A percentile compares a stretch with the other conserved stretches of the same genome.
Evolutionary conservation across 2,329 filamentous ascomycete genomes (phyloP).

Genomic region (Xylariaceae sp.): DNA sequence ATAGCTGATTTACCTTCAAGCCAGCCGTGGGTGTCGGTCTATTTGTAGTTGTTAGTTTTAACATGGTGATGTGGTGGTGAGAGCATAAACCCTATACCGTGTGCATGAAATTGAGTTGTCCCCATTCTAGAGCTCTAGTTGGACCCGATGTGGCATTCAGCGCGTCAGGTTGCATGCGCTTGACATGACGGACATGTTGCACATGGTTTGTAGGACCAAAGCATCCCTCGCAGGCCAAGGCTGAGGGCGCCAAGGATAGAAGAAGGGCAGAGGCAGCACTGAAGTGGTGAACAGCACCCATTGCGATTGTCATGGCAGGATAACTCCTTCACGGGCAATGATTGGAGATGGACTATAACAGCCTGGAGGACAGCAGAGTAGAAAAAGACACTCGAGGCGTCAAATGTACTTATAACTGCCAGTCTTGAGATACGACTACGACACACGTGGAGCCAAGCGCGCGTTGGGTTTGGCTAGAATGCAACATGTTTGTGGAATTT

Average conservation of each 20-base stretch:
- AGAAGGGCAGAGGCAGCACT: constrained; percentile 6
- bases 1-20: too few species aligned
- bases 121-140: constrained; percentile 54
- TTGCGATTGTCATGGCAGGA: neutral
- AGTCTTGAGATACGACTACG: too few species aligned
- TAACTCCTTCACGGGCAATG: too few species aligned
- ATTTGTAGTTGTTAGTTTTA: neutral
- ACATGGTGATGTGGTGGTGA: neutral
- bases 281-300: constrained; percentile 9
- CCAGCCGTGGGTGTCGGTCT: constrained; percentile 52
- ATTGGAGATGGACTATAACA: too few species aligned
- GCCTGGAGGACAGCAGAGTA: neutral
- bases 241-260: constrained; percentile 20
- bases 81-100: constrained; percentile 38
- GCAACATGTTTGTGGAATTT: too few species aligned
- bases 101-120: constrained; percentile 61
- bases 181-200: constrained; percentile 46
- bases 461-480: too few species aligned
- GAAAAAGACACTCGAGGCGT: too few species aligned
- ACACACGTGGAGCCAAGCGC: too few species aligned
- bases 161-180: constrained; percentile 48
- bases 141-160: constrained; percentile 42
- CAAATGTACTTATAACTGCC: too few species aligned
- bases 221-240: constrained; percentile 41
- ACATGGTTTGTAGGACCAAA: constrained; percentile 41